A percentile compares a stretch with the other conserved stretches of the same genome.
Evolutionary conservation across 306 rosid genomes (phyloP).

Genomic region (Lathyrus tuberosus): DNA sequence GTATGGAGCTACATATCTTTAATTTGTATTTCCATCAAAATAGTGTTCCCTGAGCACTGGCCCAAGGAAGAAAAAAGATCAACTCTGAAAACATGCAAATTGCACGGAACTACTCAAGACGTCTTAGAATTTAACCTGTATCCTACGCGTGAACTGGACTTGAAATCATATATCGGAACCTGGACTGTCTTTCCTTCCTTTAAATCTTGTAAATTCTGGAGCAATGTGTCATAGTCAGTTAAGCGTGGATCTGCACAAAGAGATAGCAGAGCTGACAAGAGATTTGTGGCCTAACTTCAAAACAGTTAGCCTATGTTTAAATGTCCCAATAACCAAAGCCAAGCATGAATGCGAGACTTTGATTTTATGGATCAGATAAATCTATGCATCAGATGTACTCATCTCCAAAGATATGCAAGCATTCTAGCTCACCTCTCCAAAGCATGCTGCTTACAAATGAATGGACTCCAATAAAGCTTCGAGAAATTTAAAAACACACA

Average conservation of each 20-base stretch:
- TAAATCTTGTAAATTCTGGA: conserved; percentile 84
- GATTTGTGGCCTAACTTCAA: conserved; percentile 36
- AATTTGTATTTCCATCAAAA: conserved; percentile 13
- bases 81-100: conserved; percentile 36
- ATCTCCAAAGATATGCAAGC: not conserved
- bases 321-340: conserved; percentile 32
- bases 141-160: conserved; percentile 90
- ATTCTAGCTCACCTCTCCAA: conserved; percentile 14
- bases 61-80: conserved; percentile 14
- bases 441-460: conserved; percentile 16
- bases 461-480: too few species aligned
- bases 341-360: conserved; percentile 23
- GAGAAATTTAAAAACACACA: too few species aligned
- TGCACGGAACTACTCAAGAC: conserved; percentile 25
- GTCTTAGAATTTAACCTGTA: conserved; percentile 66
- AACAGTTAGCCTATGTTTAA: conserved; percentile 22
- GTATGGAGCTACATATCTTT: not conserved
- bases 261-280: conserved; percentile 32
- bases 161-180: conserved; percentile 96
- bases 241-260: conserved; percentile 87
- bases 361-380: conserved; percentile 28
- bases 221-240: conserved; percentile 93
- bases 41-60: conserved; percentile 22
- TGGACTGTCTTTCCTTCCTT: conserved; percentile 78
- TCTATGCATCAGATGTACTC: conserved; percentile 7